Evolutionary conservation across 1,139 yeast species (phyloP).

Genomic region (Taphrina confusa): DNA sequence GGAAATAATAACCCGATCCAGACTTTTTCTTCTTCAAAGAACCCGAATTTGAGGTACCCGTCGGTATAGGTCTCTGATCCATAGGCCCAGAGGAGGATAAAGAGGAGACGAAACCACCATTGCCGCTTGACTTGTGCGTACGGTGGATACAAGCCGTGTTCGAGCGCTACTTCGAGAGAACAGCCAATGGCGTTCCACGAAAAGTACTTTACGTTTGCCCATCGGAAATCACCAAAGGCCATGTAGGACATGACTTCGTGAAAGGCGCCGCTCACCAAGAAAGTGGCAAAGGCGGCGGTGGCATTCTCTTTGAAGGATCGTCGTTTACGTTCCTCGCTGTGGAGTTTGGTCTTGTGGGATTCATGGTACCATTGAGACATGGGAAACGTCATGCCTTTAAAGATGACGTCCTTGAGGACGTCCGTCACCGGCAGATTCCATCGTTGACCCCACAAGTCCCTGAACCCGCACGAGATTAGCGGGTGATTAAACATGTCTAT

Average conservation of each 20-base stretch:
- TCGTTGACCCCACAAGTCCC: conserved; percentile 23
- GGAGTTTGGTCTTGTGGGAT: conserved; percentile 3
- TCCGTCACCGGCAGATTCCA: conserved; percentile 29
- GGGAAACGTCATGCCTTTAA: conserved; percentile 16
- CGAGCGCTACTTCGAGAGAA: conserved; percentile 8
- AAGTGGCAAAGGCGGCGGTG: conserved; percentile 20
- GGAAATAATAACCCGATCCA: conserved; percentile 20
- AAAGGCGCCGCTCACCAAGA: conserved; percentile 16
- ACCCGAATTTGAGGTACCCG: conserved; percentile 22
- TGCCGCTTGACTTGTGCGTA: not conserved
- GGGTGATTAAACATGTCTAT: conserved; percentile 22
- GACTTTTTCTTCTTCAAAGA: conserved; percentile 28
- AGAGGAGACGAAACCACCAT: conserved; percentile 6
- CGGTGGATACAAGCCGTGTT: conserved; percentile 1
- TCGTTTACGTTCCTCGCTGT: not conserved
- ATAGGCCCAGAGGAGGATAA: conserved; percentile 15
- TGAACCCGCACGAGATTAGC: conserved; percentile 11
- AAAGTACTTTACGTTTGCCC: conserved; percentile 24
- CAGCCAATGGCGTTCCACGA: conserved; percentile 24
- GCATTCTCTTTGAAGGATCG: conserved; percentile 17
- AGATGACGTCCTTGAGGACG: conserved; percentile 20
- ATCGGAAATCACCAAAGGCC: conserved; percentile 21
- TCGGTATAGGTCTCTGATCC: conserved; percentile 20
- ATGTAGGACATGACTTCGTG: conserved; percentile 21
- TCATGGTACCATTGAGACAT: conserved; percentile 14